A percentile compares a stretch with the other conserved stretches of the same genome.
phyloP scores from a whole-genome alignment of 2,329 filamentous ascomycete genomes.

The Microdochium paspali region DNA sequence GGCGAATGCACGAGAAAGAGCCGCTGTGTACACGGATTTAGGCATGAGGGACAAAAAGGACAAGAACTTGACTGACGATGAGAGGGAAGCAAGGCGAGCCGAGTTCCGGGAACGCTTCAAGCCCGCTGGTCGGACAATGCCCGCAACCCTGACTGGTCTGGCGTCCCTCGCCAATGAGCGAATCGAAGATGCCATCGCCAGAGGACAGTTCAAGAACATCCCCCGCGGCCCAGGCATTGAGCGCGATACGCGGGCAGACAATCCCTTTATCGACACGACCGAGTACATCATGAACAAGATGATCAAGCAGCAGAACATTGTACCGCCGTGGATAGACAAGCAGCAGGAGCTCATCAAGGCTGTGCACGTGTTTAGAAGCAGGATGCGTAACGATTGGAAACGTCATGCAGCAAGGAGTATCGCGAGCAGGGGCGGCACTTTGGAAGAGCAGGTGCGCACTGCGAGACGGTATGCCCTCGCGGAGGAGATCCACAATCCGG shows the following conservation, averaged over 20 bases:
- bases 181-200: slow-evolving; percentile 88
- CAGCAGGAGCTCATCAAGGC: slow-evolving; percentile 78
- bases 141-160: slow-evolving; percentile 69
- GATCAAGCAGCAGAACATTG: slow-evolving; percentile 90
- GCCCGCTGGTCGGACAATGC: slow-evolving; percentile 62
- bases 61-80: slow-evolving; percentile 53
- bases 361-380: slow-evolving; percentile 57
- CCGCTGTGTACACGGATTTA: slow-evolving; percentile 38
- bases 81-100: slow-evolving; percentile 60
- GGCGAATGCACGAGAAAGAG: slow-evolving; percentile 47
- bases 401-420: slow-evolving; percentile 74
- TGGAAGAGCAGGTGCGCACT: slow-evolving; percentile 62
- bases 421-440: slow-evolving; percentile 62
- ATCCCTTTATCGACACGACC: slow-evolving; percentile 89
- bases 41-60: slow-evolving; percentile 35
- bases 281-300: slow-evolving; percentile 99
- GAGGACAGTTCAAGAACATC: slow-evolving; percentile 82
- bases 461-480: slow-evolving; percentile 69
- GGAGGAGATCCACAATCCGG: slow-evolving; percentile 58
- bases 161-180: slow-evolving; percentile 75
- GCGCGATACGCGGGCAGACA: slow-evolving; percentile 72
- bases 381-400: slow-evolving; percentile 77
- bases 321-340: slow-evolving; percentile 98
- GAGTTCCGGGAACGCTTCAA: slow-evolving; percentile 76
- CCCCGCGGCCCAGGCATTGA: slow-evolving; percentile 71